These are phyloP conservation scores for Yueomyces sp. DNA, from an alignment of 805 yeast species.

Conservation along the genomic window DNA sequence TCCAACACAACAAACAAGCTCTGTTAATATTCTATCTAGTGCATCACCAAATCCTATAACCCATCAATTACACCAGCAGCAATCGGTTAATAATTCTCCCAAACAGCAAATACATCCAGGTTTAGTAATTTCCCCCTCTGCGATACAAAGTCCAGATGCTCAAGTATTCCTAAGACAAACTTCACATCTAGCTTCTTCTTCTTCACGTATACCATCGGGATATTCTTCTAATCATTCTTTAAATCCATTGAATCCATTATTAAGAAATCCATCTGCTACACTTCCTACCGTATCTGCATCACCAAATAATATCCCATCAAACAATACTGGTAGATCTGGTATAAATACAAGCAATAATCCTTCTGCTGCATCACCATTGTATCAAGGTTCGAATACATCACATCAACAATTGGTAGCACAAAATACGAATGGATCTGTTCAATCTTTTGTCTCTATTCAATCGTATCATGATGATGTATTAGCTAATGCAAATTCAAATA, in stretches of 20 bases:
- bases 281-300: slow-evolving; percentile 11
- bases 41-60: not conserved
- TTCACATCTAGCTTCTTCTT: slow-evolving; percentile 13
- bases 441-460: slow-evolving; percentile 22
- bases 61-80: not conserved
- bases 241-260: slow-evolving; percentile 18
- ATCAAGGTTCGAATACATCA: slow-evolving; percentile 3
- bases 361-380: slow-evolving; percentile 3
- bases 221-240: slow-evolving; percentile 17
- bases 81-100: not conserved
- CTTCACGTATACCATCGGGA: slow-evolving; percentile 25
- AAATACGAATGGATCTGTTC: slow-evolving; percentile 23
- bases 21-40: not conserved
- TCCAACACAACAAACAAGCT: not conserved
- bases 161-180: slow-evolving; percentile 1
- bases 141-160: not conserved
- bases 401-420: slow-evolving; percentile 15
- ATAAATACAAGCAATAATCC: not conserved
- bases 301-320: slow-evolving; percentile 7
- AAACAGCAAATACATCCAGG: not conserved
- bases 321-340: not conserved
- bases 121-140: not conserved
- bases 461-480: slow-evolving; percentile 16
- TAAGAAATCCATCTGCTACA: slow-evolving; percentile 19
- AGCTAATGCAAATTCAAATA: not conserved